A percentile compares a stretch with the other conserved stretches of the same genome.
These are phyloP conservation scores for Hyaloscypha finlandica DNA, from an alignment of 495 filamentous ascomycete species.

Conservation along the genomic window DNA sequence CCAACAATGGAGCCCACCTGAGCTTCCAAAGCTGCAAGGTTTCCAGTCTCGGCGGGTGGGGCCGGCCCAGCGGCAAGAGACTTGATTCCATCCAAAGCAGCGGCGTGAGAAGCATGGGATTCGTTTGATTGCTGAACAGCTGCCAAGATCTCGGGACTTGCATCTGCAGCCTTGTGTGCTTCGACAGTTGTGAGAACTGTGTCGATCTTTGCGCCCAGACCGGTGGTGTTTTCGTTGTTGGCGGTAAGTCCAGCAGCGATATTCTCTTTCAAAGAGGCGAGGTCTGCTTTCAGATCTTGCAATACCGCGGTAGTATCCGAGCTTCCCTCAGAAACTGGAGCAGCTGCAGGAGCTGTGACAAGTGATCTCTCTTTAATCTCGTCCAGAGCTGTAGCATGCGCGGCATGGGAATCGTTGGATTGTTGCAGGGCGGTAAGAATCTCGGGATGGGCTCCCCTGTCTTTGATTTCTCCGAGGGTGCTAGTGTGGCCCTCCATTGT, in stretches of 20 bases:
- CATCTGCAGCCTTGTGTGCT: slow-evolving; percentile 19
- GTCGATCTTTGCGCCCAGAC: slow-evolving; percentile 27
- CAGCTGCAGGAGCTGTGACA: background rate
- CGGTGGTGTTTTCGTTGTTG: slow-evolving; percentile 19
- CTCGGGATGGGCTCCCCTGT: slow-evolving; percentile 8
- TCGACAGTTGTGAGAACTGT: slow-evolving; percentile 22
- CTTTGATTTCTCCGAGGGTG: slow-evolving; percentile 22
- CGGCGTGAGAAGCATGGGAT: slow-evolving; percentile 22
- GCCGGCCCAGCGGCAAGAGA: background rate
- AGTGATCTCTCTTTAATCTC: slow-evolving; percentile 30
- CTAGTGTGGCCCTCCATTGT: slow-evolving; percentile 24
- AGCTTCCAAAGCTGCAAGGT: slow-evolving; percentile 4
- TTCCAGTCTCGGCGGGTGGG: background rate
- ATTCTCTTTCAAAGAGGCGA: slow-evolving; percentile 26
- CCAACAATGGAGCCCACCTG: slow-evolving; percentile 13
- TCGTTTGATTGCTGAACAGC: slow-evolving; percentile 32
- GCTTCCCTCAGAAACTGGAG: background rate
- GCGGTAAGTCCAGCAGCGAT: slow-evolving; percentile 24
- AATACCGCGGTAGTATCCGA: slow-evolving; percentile 11
- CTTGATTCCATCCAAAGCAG: slow-evolving; percentile 24
- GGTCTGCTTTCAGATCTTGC: slow-evolving; percentile 23
- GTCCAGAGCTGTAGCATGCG: slow-evolving; percentile 19
- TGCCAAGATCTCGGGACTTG: slow-evolving; percentile 27
- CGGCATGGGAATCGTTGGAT: slow-evolving; percentile 25
- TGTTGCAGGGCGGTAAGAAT: slow-evolving; percentile 24